phyloP scores from a whole-genome alignment of 2,329 filamentous ascomycete species.

The Alternaria dauci region DNA sequence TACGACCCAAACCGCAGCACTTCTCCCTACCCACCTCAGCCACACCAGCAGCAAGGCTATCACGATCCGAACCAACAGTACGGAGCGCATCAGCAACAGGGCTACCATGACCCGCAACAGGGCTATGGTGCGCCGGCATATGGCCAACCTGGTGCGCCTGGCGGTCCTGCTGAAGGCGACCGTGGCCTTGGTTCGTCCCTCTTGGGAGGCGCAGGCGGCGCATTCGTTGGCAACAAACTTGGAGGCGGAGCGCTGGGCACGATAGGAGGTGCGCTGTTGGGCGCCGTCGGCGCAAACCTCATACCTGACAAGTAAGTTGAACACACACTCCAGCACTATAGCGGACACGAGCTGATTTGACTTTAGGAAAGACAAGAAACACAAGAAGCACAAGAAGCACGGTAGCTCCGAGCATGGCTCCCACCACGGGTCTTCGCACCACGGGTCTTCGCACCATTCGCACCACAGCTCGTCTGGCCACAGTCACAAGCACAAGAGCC shows the following conservation, averaged over 20 bases:
- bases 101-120: constrained; percentile 21
- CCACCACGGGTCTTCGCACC: constrained; percentile 25
- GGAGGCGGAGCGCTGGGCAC: constrained; percentile 63
- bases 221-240: constrained; percentile 62
- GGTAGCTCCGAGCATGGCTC: constrained; percentile 40
- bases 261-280: constrained; percentile 60
- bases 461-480: constrained; percentile 9
- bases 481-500: constrained; percentile 38
- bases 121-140: constrained; percentile 46
- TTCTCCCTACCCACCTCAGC: constrained; percentile 46
- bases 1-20: constrained; percentile 48
- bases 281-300: constrained; percentile 65
- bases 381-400: constrained; percentile 51
- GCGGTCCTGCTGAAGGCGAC: constrained; percentile 57
- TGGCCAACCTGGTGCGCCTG: constrained; percentile 51
- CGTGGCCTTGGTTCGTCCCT: constrained; percentile 65
- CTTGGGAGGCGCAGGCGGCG: constrained; percentile 63
- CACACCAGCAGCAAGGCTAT: constrained; percentile 36
- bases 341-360: not conserved
- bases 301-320: constrained; percentile 54
- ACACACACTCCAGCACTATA: not conserved
- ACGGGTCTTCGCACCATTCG: constrained; percentile 16
- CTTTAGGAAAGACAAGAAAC: constrained; percentile 36
- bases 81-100: constrained; percentile 27
- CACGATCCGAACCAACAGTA: constrained; percentile 33